Base-by-base conservation (phyloP, 129 eudicot genomes). In the Solidago caesia region DNA sequence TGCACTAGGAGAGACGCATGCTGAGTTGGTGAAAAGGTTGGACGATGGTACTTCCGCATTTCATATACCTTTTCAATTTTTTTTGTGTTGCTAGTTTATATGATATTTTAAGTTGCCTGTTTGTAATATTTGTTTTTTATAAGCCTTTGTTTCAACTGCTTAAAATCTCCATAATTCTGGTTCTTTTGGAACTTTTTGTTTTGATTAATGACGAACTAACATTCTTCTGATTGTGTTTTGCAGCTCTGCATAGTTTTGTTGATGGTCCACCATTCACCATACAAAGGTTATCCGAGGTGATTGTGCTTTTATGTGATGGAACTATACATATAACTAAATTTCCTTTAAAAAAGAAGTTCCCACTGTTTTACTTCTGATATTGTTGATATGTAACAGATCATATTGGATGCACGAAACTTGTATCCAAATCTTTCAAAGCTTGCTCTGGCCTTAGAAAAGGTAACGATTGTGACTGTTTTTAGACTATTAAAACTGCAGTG, bases 261-360 rank as follows among this genome's bases (percentile, higher is more conserved):
- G 97, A 90, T 59, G 98, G 98, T 55, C 98, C 98, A 43, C 98
- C 98, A 42, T 93, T 93, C 70, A 93, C 98, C 53, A 72, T 93
- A 75, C 98, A 93, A 77, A 90, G 98, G 84, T 83, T 93, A 53
- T 86, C 91, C 13, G 98, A 93, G 97, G 98, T 90, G 69, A 83
- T 58, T 64, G 21, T 74, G 39, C 12, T 48, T 7, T 44, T 12
- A 68, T 57, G 44, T 66, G 4, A 25, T 73, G 43, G 52, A 10
- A 51, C 33, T 55, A 42, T 25, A 45, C 29, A 43, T 49, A 42
- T 5, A 52, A 46, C 41, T 44, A 7, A 42, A n/a, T 64, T 27
- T 51, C 43, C 46, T 16, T 51, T 0, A 11, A 64, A 33, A 56
- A 5, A 15, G 14, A 44, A 44, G 42, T 46, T 26, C 44, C 33